These are phyloP conservation scores for Termitomyces titanicus DNA, from an alignment of 768 basidiomycete genomes.

Conservation along the genomic window DNA sequence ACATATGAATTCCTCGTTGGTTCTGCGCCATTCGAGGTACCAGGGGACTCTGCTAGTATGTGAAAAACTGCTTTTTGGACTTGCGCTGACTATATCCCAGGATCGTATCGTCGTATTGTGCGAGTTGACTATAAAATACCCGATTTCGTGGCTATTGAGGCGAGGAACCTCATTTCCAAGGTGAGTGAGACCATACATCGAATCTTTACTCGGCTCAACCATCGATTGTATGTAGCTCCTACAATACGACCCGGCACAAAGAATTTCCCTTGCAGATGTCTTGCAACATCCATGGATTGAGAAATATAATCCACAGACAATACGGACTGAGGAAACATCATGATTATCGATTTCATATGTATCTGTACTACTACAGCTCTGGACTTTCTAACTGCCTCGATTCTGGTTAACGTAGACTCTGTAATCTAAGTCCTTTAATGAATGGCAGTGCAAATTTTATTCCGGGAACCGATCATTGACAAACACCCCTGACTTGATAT, in stretches of 20 bases:
- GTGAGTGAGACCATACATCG: conserved; percentile 31
- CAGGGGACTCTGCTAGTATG: conserved; percentile 66
- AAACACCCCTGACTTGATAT: not conserved
- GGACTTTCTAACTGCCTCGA: not conserved
- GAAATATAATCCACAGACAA: conserved; percentile 49
- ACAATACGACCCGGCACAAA: conserved; percentile 74
- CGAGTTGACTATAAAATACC: conserved; percentile 78
- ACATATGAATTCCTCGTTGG: conserved; percentile 93
- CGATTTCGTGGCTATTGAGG: conserved; percentile 53
- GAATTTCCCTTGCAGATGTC: conserved; percentile 73
- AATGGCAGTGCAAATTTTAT: not conserved
- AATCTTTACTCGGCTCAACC: not conserved
- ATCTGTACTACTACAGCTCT: no score
- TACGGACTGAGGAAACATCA: conserved; percentile 8
- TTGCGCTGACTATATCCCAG: conserved; percentile 30
- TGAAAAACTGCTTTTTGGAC: not conserved
- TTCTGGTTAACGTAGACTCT: not conserved
- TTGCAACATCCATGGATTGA: conserved; percentile 87
- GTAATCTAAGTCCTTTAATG: not conserved
- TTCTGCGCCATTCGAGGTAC: conserved; percentile 75
- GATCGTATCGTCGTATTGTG: conserved; percentile 87
- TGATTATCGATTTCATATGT: not conserved
- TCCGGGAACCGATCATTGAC: not conserved
- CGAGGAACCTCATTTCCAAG: conserved; percentile 57
- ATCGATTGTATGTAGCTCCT: conserved; percentile 63